phyloP scores from a whole-genome alignment of 805 yeast genomes.

The Ascoidea asiatica region DNA sequence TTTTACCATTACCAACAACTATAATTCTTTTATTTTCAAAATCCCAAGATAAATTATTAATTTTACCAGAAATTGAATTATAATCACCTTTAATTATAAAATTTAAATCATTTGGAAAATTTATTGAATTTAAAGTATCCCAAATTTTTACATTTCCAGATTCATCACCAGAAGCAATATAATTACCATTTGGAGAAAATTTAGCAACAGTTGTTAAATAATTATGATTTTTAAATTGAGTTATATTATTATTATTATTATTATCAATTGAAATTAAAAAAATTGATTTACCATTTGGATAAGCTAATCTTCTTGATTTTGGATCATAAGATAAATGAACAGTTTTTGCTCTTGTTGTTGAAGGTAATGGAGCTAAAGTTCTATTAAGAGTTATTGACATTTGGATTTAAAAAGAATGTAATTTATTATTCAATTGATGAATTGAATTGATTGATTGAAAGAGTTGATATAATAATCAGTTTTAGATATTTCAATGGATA shows the following conservation, averaged over 20 bases:
- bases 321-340: constrained; percentile 68
- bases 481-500: too few relatives aligned
- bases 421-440: too few relatives aligned
- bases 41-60: constrained; percentile 86
- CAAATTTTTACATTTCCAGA: constrained; percentile 83
- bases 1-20: constrained; percentile 93
- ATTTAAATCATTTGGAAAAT: constrained; percentile 34
- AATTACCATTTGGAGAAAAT: constrained; percentile 82
- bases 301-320: constrained; percentile 57
- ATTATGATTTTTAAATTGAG: constrained; percentile 68
- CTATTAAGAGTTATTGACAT: constrained; percentile 15
- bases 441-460: too few relatives aligned
- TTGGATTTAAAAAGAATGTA: too few relatives aligned
- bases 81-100: constrained; percentile 66
- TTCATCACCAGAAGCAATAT: constrained; percentile 85
- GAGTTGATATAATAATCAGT: too few relatives aligned
- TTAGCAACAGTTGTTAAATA: constrained; percentile 68
- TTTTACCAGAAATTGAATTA: constrained; percentile 65
- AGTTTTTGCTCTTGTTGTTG: constrained; percentile 57
- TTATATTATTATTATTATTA: constrained; percentile 21
- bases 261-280: constrained; percentile 50
- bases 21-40: constrained; percentile 73
- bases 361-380: constrained; percentile 65
- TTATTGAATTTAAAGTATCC: constrained; percentile 47
- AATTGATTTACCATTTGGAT: constrained; percentile 68